Base-by-base conservation (phyloP, 2,329 filamentous ascomycete species). In the Aspergillus pseudonomiae region DNA sequence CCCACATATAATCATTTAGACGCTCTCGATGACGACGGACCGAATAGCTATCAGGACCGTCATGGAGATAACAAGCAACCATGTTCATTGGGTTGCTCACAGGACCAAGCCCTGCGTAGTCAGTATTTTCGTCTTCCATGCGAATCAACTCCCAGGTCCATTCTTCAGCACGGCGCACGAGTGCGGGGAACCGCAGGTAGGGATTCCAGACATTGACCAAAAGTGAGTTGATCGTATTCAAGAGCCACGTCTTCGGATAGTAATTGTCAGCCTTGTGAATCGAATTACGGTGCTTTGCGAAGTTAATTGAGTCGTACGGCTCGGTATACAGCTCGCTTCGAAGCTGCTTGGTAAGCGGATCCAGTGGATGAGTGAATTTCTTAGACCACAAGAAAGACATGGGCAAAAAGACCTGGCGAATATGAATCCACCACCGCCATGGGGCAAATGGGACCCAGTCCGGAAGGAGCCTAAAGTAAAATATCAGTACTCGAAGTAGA, bases 341-440 rank as follows among this genome's bases (percentile, higher is more conserved):
- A 46, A 99, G 78, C 61, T 88, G 86, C 26, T 86, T 86, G 58
- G 91, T 91, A 2, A 96, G 76, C 4, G 90, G 86, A 46, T 91
- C 94, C 69, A 91, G 84, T 19, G 92, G 91, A 68, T 90, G 91
- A 32, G 84, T 85, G 88, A 92, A 97, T 67, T 85, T 85, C 81
- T 91, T 93, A 0, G 93, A 96, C 82, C 91, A 97, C 48, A 98
- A 78, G 74, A 91, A 97, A 0, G 91, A 89, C 93, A 98, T 97
- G 6, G 94, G 91, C 56, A 97, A 77, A 73, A 94, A 97, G n/a
- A 99, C 94, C 78, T 91, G 89, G n/a, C 95, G 92, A 78, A 97
- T 97, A 72, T 99, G 95, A 72, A 98, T 92, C 94, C 94, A 97
- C 94, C 94, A 97, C 68, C 93, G 84, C 93, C 93, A 96, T 0